Evolutionary conservation across 768 basidiomycete species (phyloP).

Genomic region (Suillus clintonianus): DNA sequence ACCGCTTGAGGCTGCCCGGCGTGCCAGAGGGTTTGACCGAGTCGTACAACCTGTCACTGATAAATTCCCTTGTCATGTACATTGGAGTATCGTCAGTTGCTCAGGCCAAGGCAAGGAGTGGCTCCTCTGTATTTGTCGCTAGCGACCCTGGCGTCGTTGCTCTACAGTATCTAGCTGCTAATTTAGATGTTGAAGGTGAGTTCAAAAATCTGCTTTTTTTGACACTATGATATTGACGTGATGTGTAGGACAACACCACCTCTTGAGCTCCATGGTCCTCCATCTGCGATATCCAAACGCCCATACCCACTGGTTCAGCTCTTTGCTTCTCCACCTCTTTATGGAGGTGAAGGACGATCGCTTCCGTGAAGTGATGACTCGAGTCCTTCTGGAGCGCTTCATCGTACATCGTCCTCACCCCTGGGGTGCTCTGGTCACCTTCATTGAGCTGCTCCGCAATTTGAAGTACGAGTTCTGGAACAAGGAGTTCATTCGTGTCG

Average conservation of each 20-base stretch:
- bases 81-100: slow-evolving; percentile 92
- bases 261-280: slow-evolving; percentile 89
- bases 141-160: slow-evolving; percentile 84
- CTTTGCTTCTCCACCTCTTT: slow-evolving; percentile 87
- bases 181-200: slow-evolving; percentile 90
- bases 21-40: slow-evolving; percentile 51
- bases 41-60: slow-evolving; percentile 82
- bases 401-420: slow-evolving; percentile 95
- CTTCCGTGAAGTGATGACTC: slow-evolving; percentile 82
- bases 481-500: slow-evolving; percentile 82
- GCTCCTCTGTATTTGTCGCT: slow-evolving; percentile 77
- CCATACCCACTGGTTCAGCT: slow-evolving; percentile 98
- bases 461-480: slow-evolving; percentile 90
- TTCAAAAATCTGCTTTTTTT: slow-evolving; percentile 7
- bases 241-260: slow-evolving; percentile 84
- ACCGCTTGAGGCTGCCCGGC: slow-evolving; percentile 60
- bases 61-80: slow-evolving; percentile 95
- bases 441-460: slow-evolving; percentile 91
- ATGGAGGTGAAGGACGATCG: slow-evolving; percentile 73
- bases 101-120: slow-evolving; percentile 83
- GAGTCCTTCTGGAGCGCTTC: slow-evolving; percentile 90
- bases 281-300: slow-evolving; percentile 98
- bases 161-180: slow-evolving; percentile 78
- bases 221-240: neutral
- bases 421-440: slow-evolving; percentile 92